Conservation (phyloP, 352 stramenopile species). For the Pythium brassicae region DNA sequence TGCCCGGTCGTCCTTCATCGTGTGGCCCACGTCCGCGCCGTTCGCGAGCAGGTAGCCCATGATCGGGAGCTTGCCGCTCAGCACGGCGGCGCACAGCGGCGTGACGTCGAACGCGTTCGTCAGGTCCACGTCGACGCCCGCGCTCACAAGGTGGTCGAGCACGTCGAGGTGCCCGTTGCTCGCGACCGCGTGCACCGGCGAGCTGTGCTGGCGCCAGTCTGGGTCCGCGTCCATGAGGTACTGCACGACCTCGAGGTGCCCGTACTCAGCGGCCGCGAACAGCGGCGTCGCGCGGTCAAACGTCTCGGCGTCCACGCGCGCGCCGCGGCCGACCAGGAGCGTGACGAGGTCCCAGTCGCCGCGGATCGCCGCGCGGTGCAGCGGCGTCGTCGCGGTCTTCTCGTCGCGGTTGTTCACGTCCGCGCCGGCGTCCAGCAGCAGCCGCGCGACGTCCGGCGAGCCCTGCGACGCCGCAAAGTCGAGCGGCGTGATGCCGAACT, state of each 20-base stretch:
- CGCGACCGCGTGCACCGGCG: conserved; percentile 14
- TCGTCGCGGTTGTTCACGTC: conserved; percentile 15
- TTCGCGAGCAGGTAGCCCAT: conserved; percentile 15
- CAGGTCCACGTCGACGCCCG: conserved; percentile 11
- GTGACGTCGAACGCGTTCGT: conserved; percentile 13
- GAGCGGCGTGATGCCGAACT: conserved; percentile 14
- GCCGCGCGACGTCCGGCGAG: conserved; percentile 7
- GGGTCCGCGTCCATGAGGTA: conserved; percentile 10
- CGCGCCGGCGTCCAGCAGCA: conserved; percentile 14
- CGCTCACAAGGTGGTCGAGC: conserved; percentile 8
- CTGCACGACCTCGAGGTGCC: conserved; percentile 12
- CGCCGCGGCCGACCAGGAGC: conserved; percentile 9
- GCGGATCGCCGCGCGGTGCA: conserved; percentile 15
- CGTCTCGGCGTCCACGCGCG: conserved; percentile 10
- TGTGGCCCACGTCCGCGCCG: conserved; percentile 14
- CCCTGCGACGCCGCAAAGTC: conserved; percentile 11
- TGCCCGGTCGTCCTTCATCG: conserved; percentile 11
- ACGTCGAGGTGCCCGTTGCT: conserved; percentile 16
- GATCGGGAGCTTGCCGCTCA: conserved; percentile 6
- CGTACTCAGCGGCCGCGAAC: conserved; percentile 13
- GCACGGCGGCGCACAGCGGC: conserved; percentile 12
- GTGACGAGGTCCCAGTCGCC: conserved; percentile 9
- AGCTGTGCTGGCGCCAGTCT: conserved; percentile 2
- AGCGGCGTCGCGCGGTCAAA: conserved; percentile 11
- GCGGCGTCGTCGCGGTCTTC: conserved; percentile 14